These are phyloP conservation scores for Favolaschia claudopus DNA, from an alignment of 768 basidiomycete species.

Conservation along the genomic window DNA sequence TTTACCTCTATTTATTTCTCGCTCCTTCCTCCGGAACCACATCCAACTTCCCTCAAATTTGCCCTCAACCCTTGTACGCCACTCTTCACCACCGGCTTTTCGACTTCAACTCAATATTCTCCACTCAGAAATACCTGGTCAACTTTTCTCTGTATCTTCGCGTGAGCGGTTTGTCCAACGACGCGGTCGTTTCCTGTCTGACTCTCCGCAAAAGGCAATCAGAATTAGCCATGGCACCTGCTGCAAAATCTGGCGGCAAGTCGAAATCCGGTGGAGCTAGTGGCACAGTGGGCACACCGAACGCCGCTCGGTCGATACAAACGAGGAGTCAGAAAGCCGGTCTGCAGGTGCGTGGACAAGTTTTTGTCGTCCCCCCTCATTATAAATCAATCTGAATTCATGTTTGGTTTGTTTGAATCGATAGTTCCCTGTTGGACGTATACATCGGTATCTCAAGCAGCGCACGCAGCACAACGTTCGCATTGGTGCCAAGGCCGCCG, in stretches of 20 bases:
- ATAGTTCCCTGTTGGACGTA: slow-evolving; percentile 98
- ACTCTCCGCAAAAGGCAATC: too few relatives aligned
- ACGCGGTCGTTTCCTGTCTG: slow-evolving; percentile 11
- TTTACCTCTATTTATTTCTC: not conserved
- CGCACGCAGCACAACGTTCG: slow-evolving; percentile 93
- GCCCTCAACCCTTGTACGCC: slow-evolving; percentile 5
- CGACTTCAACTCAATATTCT: not conserved
- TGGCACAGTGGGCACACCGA: slow-evolving; percentile 36
- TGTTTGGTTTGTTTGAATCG: too few relatives aligned
- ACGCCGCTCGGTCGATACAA: slow-evolving; percentile 53
- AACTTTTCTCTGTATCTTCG: slow-evolving; percentile 17
- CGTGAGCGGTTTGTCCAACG: slow-evolving; percentile 12
- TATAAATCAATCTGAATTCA: too few relatives aligned
- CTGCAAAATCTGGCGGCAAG: slow-evolving; percentile 66
- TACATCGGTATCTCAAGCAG: slow-evolving; percentile 93
- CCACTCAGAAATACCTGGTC: not conserved
- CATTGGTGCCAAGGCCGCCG: slow-evolving; percentile 97
- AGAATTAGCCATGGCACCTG: slow-evolving; percentile 52
- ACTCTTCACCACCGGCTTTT: not conserved
- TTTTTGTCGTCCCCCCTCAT: not conserved
- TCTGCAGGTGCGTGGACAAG: slow-evolving; percentile 71
- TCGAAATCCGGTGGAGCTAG: slow-evolving; percentile 58
- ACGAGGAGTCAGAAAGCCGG: slow-evolving; percentile 88
- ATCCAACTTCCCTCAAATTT: not conserved
- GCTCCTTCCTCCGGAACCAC: slow-evolving; percentile 16